Evolutionary conservation across 805 yeast genomes (phyloP).

Genomic region (Kockiozyma suomiensis): DNA sequence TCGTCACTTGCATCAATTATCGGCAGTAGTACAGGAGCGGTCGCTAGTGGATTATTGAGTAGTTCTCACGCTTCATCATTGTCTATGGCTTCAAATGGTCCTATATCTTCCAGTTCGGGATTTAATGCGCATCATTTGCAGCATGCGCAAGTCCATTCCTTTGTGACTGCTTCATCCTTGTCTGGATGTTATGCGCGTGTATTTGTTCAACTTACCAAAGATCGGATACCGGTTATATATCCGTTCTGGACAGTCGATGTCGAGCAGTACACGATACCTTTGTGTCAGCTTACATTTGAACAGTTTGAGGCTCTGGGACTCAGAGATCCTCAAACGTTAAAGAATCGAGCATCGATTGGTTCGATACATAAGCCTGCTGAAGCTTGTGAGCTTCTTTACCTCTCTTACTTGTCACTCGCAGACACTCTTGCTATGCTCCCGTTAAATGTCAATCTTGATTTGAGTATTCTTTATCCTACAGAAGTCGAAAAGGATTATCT

Average conservation of each 20-base stretch:
- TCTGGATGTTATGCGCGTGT: slow-evolving; percentile 76
- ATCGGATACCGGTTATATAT: slow-evolving; percentile 83
- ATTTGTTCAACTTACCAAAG: slow-evolving; percentile 70
- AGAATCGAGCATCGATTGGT: not conserved
- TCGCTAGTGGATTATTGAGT: slow-evolving; percentile 4
- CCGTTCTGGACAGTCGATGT: slow-evolving; percentile 47
- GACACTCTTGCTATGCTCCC: slow-evolving; percentile 60
- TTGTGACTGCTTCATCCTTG: slow-evolving; percentile 89
- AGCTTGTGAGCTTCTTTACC: slow-evolving; percentile 36
- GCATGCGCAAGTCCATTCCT: slow-evolving; percentile 52
- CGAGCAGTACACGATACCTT: slow-evolving; percentile 55
- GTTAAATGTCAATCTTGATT: slow-evolving; percentile 62
- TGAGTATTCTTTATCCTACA: slow-evolving; percentile 80
- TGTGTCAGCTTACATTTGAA: slow-evolving; percentile 57
- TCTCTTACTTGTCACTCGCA: slow-evolving; percentile 61
- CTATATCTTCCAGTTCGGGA: not conserved
- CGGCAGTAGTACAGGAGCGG: not conserved
- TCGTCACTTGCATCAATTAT: slow-evolving; percentile 25
- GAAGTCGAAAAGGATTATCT: slow-evolving; percentile 44
- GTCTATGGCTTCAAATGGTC: slow-evolving; percentile 6
- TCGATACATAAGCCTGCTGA: slow-evolving; percentile 13
- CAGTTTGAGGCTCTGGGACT: slow-evolving; percentile 28
- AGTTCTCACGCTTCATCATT: slow-evolving; percentile 8
- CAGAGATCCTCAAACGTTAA: slow-evolving; percentile 1
- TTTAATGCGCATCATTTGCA: slow-evolving; percentile 31